Conservation (phyloP, 306 rosid genomes). For the Trifolium pratense region DNA sequence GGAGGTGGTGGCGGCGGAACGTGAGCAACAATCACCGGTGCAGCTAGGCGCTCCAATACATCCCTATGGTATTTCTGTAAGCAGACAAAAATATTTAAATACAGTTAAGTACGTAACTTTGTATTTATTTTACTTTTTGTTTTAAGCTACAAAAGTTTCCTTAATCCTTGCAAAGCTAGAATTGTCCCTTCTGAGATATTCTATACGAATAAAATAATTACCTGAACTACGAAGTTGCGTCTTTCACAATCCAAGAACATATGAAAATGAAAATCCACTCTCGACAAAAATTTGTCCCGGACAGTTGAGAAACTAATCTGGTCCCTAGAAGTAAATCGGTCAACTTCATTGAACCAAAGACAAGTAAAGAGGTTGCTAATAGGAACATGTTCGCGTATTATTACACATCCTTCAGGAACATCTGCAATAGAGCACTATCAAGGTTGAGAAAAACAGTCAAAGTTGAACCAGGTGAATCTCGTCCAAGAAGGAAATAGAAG, state of each 20-base stretch:
- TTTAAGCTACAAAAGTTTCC: too few relatives aligned
- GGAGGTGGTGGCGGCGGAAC: constrained; percentile 41
- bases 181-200: not conserved
- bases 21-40: constrained; percentile 44
- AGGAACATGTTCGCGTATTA: constrained; percentile 86
- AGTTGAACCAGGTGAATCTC: constrained; percentile 23
- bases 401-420: constrained; percentile 98
- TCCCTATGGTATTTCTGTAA: constrained; percentile 87
- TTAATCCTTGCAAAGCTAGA: too few relatives aligned
- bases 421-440: constrained; percentile 58
- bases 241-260: constrained; percentile 96
- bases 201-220: constrained; percentile 40
- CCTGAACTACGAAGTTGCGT: constrained; percentile 94
- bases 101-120: not conserved
- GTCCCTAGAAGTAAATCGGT: constrained; percentile 95
- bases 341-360: constrained; percentile 98
- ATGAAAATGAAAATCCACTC: constrained; percentile 71
- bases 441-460: constrained; percentile 41
- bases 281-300: constrained; percentile 69
- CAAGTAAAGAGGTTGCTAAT: constrained; percentile 90
- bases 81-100: constrained; percentile 2
- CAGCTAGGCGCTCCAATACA: constrained; percentile 52
- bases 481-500: constrained; percentile 41
- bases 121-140: not conserved
- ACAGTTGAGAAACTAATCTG: constrained; percentile 87